A percentile compares a stretch with the other conserved stretches of the same genome.
Conservation (phyloP, 2,329 filamentous ascomycete species). For the Venturia oleaginea region DNA sequence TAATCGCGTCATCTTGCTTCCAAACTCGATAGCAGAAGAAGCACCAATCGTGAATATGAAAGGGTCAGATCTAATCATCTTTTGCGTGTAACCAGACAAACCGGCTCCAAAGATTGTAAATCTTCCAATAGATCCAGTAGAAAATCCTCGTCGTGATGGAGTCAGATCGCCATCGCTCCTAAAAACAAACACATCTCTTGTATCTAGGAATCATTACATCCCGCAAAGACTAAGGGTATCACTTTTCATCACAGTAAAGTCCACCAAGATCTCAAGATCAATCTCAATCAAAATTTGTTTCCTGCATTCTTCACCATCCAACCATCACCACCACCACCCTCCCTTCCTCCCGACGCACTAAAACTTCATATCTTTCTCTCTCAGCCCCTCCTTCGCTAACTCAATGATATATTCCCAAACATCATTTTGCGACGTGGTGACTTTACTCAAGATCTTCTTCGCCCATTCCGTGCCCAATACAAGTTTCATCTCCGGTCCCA, state of each 20-base stretch:
- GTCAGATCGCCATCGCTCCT: not conserved
- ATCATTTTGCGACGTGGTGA: slow-evolving; percentile 17
- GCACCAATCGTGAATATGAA: not conserved
- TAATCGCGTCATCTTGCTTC: not conserved
- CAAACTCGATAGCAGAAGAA: not conserved
- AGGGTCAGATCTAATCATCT: not conserved
- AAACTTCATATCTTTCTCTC: slow-evolving; percentile 10
- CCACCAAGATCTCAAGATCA: too few species aligned
- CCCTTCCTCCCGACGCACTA: too few species aligned
- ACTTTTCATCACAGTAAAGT: too few species aligned
- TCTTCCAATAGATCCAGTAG: not conserved
- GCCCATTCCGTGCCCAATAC: slow-evolving; percentile 20
- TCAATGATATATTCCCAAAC: slow-evolving; percentile 16
- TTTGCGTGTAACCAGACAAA: too few species aligned
- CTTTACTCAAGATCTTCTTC: slow-evolving; percentile 18
- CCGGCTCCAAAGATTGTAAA: not conserved
- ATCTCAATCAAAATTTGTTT: too few species aligned
- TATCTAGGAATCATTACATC: too few species aligned
- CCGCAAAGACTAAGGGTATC: too few species aligned
- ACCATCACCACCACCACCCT: too few species aligned
- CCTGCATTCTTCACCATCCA: too few species aligned
- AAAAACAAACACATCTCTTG: too few species aligned
- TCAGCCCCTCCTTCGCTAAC: not conserved
- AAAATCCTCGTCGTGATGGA: not conserved
- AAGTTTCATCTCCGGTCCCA: slow-evolving; percentile 17